Conservation (phyloP, 176 grass and related monocot genomes). For the Triticum aestivum region IWGSC_CS_RefSeq_v2.1 NC_057811.1:116769303-116769802, state of each 20-base stretch:
- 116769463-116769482: neutral
- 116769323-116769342: neutral
- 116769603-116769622: neutral
- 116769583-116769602: neutral
- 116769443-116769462: neutral
- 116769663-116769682: conserved; percentile 60
- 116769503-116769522: neutral
- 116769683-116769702: conserved; percentile 39
- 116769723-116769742: conserved; percentile 48
- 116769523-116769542: neutral
- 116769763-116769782: neutral
- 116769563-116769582: neutral
- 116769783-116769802: conserved; percentile 39
- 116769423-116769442: neutral
- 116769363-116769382: neutral
- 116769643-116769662: conserved; percentile 78
- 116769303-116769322: neutral
- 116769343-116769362: neutral
- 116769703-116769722: conserved; percentile 39
- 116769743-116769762: conserved; percentile 4
- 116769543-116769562: neutral
- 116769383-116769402: neutral
- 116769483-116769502: neutral
- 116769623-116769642: conserved; percentile 63
- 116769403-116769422: neutral